Conservation (phyloP, 768 basidiomycete species). For the Xerocomus brunneocitrinus region DNA sequence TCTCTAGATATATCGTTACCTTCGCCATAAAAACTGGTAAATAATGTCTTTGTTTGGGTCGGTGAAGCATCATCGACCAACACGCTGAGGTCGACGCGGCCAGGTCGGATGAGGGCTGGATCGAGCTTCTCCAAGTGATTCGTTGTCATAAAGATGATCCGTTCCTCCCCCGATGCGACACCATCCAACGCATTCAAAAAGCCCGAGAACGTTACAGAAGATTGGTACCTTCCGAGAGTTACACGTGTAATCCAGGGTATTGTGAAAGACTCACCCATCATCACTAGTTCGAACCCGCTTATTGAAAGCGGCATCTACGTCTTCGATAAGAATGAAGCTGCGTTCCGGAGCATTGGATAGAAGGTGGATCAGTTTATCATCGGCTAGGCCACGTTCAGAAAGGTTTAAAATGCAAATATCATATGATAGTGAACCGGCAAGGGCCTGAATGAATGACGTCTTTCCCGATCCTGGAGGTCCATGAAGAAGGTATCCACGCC, state of each 20-base stretch:
- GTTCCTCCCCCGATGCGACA: conserved; percentile 94
- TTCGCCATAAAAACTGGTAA: conserved; percentile 78
- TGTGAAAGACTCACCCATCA: conserved; percentile 66
- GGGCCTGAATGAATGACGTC: conserved; percentile 96
- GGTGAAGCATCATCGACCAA: conserved; percentile 85
- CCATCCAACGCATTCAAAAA: conserved; percentile 96
- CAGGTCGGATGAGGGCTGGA: conserved; percentile 92
- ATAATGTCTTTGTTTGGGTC: conserved; percentile 71
- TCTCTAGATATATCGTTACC: conserved; percentile 33
- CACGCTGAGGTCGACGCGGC: conserved; percentile 85
- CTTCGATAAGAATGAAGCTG: conserved; percentile 93
- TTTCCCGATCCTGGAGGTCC: conserved; percentile 98
- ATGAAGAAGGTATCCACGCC: conserved; percentile 90
- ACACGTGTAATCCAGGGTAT: conserved; percentile 6
- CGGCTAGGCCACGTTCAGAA: conserved; percentile 91
- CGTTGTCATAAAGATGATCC: conserved; percentile 99
- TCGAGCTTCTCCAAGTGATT: conserved; percentile 89
- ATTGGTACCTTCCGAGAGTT: conserved; percentile 66
- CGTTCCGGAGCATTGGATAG: conserved; percentile 90
- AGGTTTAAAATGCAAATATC: conserved; percentile 96
- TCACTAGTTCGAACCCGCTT: conserved; percentile 86
- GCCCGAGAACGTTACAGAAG: conserved; percentile 95
- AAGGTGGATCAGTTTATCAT: conserved; percentile 93
- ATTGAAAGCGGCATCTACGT: conserved; percentile 96
- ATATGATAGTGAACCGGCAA: conserved; percentile 88